Evolutionary conservation across 805 yeast species (phyloP).

Genomic region (Kazachstania kunashirensis): DNA sequence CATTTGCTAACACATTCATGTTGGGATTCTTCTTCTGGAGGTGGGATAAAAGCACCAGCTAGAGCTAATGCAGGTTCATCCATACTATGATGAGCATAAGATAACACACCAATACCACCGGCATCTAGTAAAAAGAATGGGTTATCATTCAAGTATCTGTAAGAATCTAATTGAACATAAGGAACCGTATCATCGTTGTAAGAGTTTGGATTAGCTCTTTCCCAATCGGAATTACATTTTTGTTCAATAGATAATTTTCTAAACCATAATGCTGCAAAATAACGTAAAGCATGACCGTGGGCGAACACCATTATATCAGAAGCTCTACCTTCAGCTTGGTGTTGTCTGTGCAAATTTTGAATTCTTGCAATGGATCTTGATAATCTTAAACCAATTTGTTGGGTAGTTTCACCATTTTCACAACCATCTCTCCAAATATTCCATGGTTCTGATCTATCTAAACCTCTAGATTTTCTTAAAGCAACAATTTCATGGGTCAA

Average conservation of each 20-base stretch:
- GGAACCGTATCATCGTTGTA: slow-evolving; percentile 29
- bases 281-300: slow-evolving; percentile 88
- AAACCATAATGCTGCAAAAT: slow-evolving; percentile 86
- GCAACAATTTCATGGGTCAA: slow-evolving; percentile 56
- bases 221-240: slow-evolving; percentile 16
- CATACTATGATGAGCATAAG: slow-evolving; percentile 77
- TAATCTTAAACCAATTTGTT: slow-evolving; percentile 58
- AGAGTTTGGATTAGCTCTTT: slow-evolving; percentile 14
- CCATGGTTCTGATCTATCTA: slow-evolving; percentile 49
- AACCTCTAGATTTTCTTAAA: slow-evolving; percentile 49
- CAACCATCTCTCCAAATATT: slow-evolving; percentile 88
- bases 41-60: slow-evolving; percentile 75
- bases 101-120: slow-evolving; percentile 87
- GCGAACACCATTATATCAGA: slow-evolving; percentile 79
- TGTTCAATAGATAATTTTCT: slow-evolving; percentile 27
- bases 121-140: slow-evolving; percentile 86
- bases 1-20: slow-evolving; percentile 16
- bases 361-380: slow-evolving; percentile 62
- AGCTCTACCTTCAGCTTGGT: slow-evolving; percentile 40
- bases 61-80: slow-evolving; percentile 80
- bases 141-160: slow-evolving; percentile 37
- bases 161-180: slow-evolving; percentile 27
- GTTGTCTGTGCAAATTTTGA: slow-evolving; percentile 46
- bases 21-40: slow-evolving; percentile 46
- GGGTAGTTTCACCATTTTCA: slow-evolving; percentile 72